Evolutionary conservation across 345 rosid species (phyloP).

Genomic region (sweet orange (Citrus sinensis)): DVS_A1.0 CM039163.1:51667501-51668000

Average conservation of each 20-base stretch:
- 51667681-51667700: background rate
- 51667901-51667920: constrained; percentile 17
- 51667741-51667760: constrained; percentile 21
- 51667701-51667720: background rate
- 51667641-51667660: constrained; percentile 6
- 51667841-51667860: constrained; percentile 16
- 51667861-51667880: background rate
- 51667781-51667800: constrained; percentile 24
- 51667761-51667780: constrained; percentile 21
- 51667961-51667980: constrained; percentile 20
- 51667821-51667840: constrained; percentile 21
- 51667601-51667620: background rate
- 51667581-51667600: background rate
- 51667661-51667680: constrained; percentile 28
- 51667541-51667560: background rate
- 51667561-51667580: background rate
- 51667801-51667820: constrained; percentile 25
- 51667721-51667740: background rate
- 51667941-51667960: constrained; percentile 5
- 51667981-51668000: constrained; percentile 32
- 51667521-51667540: background rate
- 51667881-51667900: constrained; percentile 16
- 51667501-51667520: background rate
- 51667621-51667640: constrained; percentile 24
- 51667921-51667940: constrained; percentile 15